Evolutionary conservation across 768 basidiomycete species (phyloP).

Genomic region (Leccinum longicurvipes): DNA sequence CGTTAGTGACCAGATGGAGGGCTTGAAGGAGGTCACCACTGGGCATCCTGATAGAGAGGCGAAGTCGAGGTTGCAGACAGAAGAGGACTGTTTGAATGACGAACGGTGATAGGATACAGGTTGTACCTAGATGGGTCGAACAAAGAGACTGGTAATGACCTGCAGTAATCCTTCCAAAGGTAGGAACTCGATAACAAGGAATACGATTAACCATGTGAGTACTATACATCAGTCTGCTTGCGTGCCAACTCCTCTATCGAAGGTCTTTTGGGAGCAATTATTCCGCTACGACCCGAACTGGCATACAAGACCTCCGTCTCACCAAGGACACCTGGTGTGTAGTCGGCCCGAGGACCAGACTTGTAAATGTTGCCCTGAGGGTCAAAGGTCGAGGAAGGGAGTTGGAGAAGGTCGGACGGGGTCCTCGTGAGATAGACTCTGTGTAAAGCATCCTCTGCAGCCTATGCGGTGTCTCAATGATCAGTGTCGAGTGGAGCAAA

Average conservation of each 20-base stretch:
- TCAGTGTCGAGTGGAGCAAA: not conserved
- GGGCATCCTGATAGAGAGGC: not conserved
- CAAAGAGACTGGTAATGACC: not conserved
- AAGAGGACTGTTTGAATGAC: not conserved
- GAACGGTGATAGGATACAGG: not conserved
- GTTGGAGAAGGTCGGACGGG: slow-evolving; percentile 61
- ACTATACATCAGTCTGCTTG: slow-evolving; percentile 27
- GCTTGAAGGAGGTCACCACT: slow-evolving; percentile 2
- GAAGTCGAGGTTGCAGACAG: not conserved
- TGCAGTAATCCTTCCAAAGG: not conserved
- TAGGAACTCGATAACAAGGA: slow-evolving; percentile 8
- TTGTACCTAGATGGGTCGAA: not conserved
- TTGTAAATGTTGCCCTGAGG: slow-evolving; percentile 53
- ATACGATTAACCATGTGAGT: slow-evolving; percentile 27
- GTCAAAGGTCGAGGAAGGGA: slow-evolving; percentile 77
- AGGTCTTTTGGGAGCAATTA: slow-evolving; percentile 30
- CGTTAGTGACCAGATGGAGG: slow-evolving; percentile 2
- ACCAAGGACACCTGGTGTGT: slow-evolving; percentile 52
- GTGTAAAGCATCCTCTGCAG: slow-evolving; percentile 82
- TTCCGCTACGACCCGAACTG: slow-evolving; percentile 58
- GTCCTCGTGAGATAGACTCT: slow-evolving; percentile 79
- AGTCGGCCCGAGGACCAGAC: slow-evolving; percentile 42
- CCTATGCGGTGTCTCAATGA: slow-evolving; percentile 39
- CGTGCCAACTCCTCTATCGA: slow-evolving; percentile 23
- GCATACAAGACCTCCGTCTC: slow-evolving; percentile 66